Conservation (phyloP, 345 rosid species). For the Camelina sativa region DNA sequence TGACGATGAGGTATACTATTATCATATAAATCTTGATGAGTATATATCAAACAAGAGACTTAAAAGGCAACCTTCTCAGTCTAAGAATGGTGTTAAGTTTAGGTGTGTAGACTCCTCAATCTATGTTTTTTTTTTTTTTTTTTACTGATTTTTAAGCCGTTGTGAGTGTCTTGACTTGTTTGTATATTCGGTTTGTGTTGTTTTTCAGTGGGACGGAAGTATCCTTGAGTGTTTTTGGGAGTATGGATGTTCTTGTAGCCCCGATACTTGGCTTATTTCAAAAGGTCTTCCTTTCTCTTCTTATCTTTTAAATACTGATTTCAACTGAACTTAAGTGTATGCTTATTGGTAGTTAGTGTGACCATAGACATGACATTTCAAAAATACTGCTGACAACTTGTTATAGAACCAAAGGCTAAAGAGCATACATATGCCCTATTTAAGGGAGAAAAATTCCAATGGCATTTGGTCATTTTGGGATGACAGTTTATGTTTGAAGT, state of each 20-base stretch:
- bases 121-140: background rate
- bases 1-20: conserved; percentile 64
- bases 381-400: background rate
- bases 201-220: conserved; percentile 81
- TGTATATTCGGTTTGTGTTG: conserved; percentile 9
- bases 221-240: conserved; percentile 56
- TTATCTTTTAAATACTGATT: background rate
- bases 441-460: background rate
- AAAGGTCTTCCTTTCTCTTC: conserved; percentile 60
- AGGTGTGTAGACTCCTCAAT: conserved; percentile 52
- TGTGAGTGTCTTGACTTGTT: conserved; percentile 16
- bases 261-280: conserved; percentile 54
- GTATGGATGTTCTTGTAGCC: conserved; percentile 50
- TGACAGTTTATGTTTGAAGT: background rate
- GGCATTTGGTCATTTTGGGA: background rate
- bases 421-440: background rate
- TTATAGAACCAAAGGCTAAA: conserved; percentile 2
- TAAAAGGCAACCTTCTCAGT: conserved; percentile 66
- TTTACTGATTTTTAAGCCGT: background rate
- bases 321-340: conserved; percentile 12
- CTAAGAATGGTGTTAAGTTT: conserved; percentile 75
- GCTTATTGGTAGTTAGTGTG: conserved; percentile 12
- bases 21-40: conserved; percentile 65
- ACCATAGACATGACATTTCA: background rate
- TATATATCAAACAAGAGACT: conserved; percentile 46